Conservation (phyloP, 2,329 filamentous ascomycete genomes). For the Trichoderma simmonsii region DNA sequence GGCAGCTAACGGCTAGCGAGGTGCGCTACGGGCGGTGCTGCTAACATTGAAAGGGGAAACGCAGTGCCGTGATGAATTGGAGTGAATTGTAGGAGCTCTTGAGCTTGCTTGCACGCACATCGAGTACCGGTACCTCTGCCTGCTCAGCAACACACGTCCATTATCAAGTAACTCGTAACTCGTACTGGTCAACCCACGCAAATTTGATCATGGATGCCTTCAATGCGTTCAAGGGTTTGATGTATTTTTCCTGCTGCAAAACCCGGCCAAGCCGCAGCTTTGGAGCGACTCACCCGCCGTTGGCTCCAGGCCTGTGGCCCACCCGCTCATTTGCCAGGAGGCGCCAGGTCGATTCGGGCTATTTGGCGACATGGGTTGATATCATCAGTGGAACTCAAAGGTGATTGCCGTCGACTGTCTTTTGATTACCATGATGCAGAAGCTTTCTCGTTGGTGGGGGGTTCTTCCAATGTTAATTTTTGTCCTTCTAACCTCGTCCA, state of each 20-base stretch:
- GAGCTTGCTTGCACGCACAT: not conserved
- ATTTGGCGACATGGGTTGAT: constrained; percentile 8
- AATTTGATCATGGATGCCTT: not conserved
- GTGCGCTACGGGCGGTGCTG: constrained; percentile 8
- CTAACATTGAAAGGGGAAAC: not conserved
- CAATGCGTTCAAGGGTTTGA: constrained; percentile 1
- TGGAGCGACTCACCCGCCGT: not conserved
- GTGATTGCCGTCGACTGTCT: not conserved
- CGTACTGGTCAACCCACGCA: not conserved
- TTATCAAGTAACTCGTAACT: not conserved
- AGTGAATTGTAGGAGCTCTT: not conserved
- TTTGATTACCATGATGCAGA: not conserved
- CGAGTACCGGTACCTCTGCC: not conserved
- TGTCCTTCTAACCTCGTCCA: not conserved
- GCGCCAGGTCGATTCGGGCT: constrained; percentile 10
- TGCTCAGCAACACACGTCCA: not conserved
- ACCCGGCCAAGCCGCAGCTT: constrained; percentile 1
- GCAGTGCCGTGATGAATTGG: not conserved
- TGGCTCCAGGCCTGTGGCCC: constrained; percentile 8
- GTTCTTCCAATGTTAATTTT: not conserved
- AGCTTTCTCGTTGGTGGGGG: not conserved
- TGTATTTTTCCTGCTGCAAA: not conserved
- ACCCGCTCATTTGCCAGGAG: constrained; percentile 15
- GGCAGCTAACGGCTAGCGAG: constrained; percentile 5
- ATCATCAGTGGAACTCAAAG: constrained; percentile 4